phyloP scores from a whole-genome alignment of 2,329 filamentous ascomycete genomes.

The Colletotrichum phormii region DNA sequence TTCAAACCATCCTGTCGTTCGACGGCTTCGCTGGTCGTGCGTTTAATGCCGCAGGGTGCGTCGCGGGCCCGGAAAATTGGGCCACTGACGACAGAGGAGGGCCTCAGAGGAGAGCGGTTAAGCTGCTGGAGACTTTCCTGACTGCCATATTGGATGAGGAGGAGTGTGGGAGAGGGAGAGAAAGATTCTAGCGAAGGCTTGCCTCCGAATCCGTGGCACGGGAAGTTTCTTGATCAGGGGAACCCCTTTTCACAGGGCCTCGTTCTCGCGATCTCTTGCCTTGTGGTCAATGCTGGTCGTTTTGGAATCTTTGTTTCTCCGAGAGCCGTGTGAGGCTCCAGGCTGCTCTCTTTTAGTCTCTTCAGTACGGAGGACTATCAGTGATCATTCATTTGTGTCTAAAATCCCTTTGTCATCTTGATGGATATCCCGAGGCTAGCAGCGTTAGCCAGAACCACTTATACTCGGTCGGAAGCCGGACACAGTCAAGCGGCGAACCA shows the following conservation, averaged over 20 bases:
- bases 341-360: not conserved
- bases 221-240: constrained; percentile 26
- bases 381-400: not conserved
- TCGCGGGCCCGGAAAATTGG: constrained; percentile 14
- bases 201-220: constrained; percentile 11
- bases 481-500: not conserved
- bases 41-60: constrained; percentile 34
- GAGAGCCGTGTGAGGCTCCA: not conserved
- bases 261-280: constrained; percentile 1
- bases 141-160: too few species aligned
- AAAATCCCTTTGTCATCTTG: not conserved
- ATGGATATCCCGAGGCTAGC: not conserved
- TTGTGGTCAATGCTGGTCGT: not conserved
- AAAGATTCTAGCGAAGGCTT: not conserved
- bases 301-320: constrained; percentile 23
- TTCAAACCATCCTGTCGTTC: constrained; percentile 35
- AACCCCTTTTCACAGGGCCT: constrained; percentile 4
- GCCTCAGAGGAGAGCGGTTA: not conserved
- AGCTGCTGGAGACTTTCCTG: not conserved
- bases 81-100: not conserved
- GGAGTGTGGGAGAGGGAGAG: not conserved
- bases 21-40: constrained; percentile 35
- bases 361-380: not conserved
- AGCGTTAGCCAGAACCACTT: not conserved
- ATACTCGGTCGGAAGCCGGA: not conserved